A percentile compares a stretch with the other conserved stretches of the same genome.
Evolutionary conservation across 257 asterid genomes (phyloP).

Genomic region (Anisodus tanguticus): DNA sequence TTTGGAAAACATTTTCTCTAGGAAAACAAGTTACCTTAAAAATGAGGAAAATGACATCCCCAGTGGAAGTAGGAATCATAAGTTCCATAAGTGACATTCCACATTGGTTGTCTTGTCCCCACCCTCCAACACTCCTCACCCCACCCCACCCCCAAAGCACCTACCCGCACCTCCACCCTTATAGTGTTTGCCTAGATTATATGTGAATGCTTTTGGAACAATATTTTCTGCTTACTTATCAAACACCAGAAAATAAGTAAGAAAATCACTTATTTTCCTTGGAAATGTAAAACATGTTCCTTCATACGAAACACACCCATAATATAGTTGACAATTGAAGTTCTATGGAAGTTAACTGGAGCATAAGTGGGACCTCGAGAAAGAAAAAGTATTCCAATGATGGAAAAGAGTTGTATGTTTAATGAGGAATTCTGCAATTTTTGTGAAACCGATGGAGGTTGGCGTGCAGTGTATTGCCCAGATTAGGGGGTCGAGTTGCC

Average conservation of each 20-base stretch:
- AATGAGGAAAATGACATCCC: too few species aligned
- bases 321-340: constrained; percentile 4
- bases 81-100: background rate
- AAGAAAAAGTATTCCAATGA: background rate
- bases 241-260: background rate
- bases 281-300: background rate
- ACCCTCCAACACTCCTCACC: background rate
- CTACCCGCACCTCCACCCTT: background rate
- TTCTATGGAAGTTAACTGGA: background rate
- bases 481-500: background rate
- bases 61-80: background rate
- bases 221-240: background rate
- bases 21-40: too few species aligned
- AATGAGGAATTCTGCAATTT: background rate
- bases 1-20: too few species aligned
- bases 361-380: background rate
- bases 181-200: background rate
- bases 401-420: background rate
- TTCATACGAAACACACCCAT: background rate
- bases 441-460: constrained; percentile 21
- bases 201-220: background rate
- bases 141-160: background rate
- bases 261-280: background rate
- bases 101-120: background rate
- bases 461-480: background rate